phyloP scores from a whole-genome alignment of 306 rosid species.

The Castanea crenata region DNA sequence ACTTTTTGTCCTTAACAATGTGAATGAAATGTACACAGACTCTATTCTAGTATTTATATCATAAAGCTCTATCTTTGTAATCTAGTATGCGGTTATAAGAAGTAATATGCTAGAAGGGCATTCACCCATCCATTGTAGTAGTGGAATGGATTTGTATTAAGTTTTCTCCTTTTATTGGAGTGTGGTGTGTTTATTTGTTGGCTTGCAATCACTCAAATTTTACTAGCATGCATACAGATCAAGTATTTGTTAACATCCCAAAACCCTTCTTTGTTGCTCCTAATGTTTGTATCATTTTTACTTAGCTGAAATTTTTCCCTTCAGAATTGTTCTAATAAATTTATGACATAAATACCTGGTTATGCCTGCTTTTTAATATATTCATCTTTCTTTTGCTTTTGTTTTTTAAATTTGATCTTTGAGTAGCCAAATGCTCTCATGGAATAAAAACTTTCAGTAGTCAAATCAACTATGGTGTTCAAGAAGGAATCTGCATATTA shows the following conservation, averaged over 20 bases:
- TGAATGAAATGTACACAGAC: neutral
- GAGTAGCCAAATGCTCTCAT: neutral
- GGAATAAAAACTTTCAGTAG: neutral
- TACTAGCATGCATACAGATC: neutral
- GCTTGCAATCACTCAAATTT: neutral
- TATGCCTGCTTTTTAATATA: neutral
- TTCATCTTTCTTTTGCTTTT: neutral
- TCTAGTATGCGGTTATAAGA: neutral
- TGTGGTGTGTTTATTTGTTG: neutral
- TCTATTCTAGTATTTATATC: neutral
- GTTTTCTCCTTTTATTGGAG: neutral
- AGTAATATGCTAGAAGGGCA: neutral
- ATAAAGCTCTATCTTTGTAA: no score
- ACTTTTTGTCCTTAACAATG: neutral
- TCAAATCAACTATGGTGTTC: neutral
- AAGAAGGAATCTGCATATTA: neutral
- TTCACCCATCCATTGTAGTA: neutral
- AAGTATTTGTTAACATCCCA: neutral
- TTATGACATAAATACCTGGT: neutral
- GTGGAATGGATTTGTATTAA: neutral
- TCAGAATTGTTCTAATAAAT: neutral
- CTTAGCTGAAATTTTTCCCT: neutral
- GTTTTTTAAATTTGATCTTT: neutral
- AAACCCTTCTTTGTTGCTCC: neutral
- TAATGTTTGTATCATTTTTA: neutral